A percentile compares a stretch with the other conserved stretches of the same genome.
phyloP scores from a whole-genome alignment of 768 basidiomycete genomes.

The Mycena polygramma region DNA sequence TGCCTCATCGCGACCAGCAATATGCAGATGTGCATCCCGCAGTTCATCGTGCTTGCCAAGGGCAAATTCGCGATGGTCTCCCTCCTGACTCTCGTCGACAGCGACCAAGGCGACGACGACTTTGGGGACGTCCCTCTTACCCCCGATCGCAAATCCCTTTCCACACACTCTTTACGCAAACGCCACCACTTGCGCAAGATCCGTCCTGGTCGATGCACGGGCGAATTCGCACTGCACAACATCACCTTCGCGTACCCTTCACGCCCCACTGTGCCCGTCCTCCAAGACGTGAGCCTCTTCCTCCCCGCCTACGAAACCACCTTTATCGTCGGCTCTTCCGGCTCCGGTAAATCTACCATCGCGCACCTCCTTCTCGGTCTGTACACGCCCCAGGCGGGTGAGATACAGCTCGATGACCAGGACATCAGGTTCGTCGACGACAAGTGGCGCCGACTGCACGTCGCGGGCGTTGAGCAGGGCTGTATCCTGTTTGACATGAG shows the following conservation, averaged over 20 bases:
- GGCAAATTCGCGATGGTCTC: slow-evolving; percentile 80
- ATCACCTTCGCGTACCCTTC: slow-evolving; percentile 83
- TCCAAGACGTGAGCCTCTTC: slow-evolving; percentile 73
- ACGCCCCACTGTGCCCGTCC: slow-evolving; percentile 70
- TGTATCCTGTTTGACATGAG: slow-evolving; percentile 79
- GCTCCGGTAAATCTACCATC: slow-evolving; percentile 85
- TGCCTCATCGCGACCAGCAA: slow-evolving; percentile 80
- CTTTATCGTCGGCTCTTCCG: slow-evolving; percentile 84
- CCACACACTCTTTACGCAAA: slow-evolving; percentile 36
- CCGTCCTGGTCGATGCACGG: slow-evolving; percentile 64
- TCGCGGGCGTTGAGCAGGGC: slow-evolving; percentile 76
- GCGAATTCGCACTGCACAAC: slow-evolving; percentile 71
- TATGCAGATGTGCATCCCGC: slow-evolving; percentile 77
- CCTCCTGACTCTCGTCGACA: slow-evolving; percentile 64
- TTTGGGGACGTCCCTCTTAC: slow-evolving; percentile 32
- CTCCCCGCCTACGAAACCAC: slow-evolving; percentile 80
- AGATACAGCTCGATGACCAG: slow-evolving; percentile 78
- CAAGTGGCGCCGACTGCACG: slow-evolving; percentile 66
- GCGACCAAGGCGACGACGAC: slow-evolving; percentile 36
- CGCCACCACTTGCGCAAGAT: slow-evolving; percentile 62
- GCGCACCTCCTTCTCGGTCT: slow-evolving; percentile 77
- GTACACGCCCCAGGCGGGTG: slow-evolving; percentile 68
- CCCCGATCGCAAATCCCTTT: slow-evolving; percentile 12
- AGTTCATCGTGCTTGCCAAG: slow-evolving; percentile 71
- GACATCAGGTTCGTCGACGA: slow-evolving; percentile 73